Evolutionary conservation across 257 asterid genomes (phyloP), one percentile per base, ranked within the genome.

Genomic region (Gynochthodes officinalis): DNA sequence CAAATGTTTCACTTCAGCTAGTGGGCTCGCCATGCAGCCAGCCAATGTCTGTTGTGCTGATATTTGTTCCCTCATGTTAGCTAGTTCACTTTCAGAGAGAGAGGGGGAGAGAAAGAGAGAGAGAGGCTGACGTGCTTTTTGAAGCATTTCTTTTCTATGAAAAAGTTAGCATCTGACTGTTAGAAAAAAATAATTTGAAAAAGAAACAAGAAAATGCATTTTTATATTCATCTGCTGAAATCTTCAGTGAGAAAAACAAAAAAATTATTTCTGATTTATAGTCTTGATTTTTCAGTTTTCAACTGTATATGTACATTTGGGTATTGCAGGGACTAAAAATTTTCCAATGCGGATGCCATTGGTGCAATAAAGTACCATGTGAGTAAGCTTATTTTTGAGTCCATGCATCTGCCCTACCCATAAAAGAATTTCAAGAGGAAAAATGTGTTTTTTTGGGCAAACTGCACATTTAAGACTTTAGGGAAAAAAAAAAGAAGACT

Each of bases 371-470:
- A 50, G 81, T 87, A 87, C 78, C 92, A 80, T 85, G 84, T 87
- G 88, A 79, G 97, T 90, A 88, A 92, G 97, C 91, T 79, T 82
- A 82, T 85, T 76, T 80, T 87, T 76, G 86, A 79, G 89, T 84
- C 86, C 77, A 84, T 82, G 78, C 73, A 69, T 80, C 73, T 77
- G 69, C 80, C 81, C 79, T 75, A 71, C 81, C 61, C 75, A 30
- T 70, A 69, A 49, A 70, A 32, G 71, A 61, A 59, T 77, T 68
- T 76, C 57, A 71, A 74, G 63, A 67, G 83, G 79, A 69, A 42
- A 46, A 50, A 49, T 33, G 52, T 65, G 57, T 69, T 77, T n/a
- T 48, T 15, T 37, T 64, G 16, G 42, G 6, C 28, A 33, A 67
- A 49, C 30, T 37, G 16, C 28, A 1, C 14, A 1, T 40, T 23